Base-by-base conservation (phyloP, 139 green algal species). In the Asterochloris erici region DNA sequence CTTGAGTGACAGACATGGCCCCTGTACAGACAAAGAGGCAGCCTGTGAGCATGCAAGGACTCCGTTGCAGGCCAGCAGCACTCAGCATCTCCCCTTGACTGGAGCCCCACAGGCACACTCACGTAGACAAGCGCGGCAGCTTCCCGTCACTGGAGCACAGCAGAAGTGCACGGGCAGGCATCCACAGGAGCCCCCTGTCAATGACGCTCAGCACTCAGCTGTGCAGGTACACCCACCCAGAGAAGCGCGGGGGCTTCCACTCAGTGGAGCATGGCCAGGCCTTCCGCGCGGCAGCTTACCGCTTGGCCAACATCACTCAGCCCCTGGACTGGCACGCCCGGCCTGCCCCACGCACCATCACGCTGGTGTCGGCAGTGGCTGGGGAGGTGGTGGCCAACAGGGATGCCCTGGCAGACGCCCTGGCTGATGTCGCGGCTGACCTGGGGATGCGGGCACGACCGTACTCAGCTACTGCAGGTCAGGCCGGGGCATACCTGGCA, bases 341-440 rank as follows among this genome's bases (percentile, higher is more conserved):
- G 47, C 17, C 66, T 0, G 73, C 79, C 4, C 90, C 91, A 0
- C 79, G 26, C 0, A 84, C 80, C 54, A 90, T 95, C 83, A 96
- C 90, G 0, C 83, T 93, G 68, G 60, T 95, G 0, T 86, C 86
- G 62, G 68, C 83, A 63, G 82, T 78, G 15, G 73, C 63, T 73
- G 86, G 79, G 2, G 88, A 91, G 74, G 73, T 84, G 83, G 83
- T 90, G 68, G 6, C 82, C 54, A 90, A 90, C 69, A 81, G 80
- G 38, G 74, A 80, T 10, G 83, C 85, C 77, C 77, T 89, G 68
- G 61, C 89, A n/a, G 64, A 73, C 11, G 83, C 88, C 63, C 68
- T 96, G 66, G 63, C 84, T 17, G 79, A 92, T 38, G 68, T 93
- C 29, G 87, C 74, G 24, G 28, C 60, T 27, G 62, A 69, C 1